Base-by-base conservation (phyloP, 2,329 filamentous ascomycete species). In the Neofusicoccum laricinum region DNA sequence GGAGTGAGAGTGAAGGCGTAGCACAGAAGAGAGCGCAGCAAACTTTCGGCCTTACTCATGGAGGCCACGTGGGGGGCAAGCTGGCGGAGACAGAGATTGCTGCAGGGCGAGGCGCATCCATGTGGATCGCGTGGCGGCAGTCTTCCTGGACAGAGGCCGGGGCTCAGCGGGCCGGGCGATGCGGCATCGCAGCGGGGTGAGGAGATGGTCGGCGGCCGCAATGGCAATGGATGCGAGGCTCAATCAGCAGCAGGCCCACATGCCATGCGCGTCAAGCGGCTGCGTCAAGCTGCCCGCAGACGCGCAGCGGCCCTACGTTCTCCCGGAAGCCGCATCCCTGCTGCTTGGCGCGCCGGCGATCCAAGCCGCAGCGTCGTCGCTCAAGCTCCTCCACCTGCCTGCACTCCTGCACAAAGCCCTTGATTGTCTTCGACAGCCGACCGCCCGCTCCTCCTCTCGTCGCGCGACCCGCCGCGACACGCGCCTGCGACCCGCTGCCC, bases 1-100 rank as follows among this genome's bases (percentile, higher is more conserved):
- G 8, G 40, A 43, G 40, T n/a, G 40, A 14, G n/a, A 36, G 55
- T n/a, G 19, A 17, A 25, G 30, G 25, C 5, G 21, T 36, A 14
- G 10, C 2, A 30, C 10, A 36, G 10, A 19, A 32, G 30, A 11
- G 21, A 59, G 30, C 15, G 55, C 30, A 45, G 55, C 55, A 36
- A 34, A 32, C 41, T 36, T 34, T 45, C 55, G 41, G 55, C 55
- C 41, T 59, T 46, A 36, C 41, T 59, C 55, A 59, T 45, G 55
- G 55, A 36, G 55, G 55, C 55, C 55, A 59, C 55, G 55, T 59
- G 55, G 41, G 55, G 30, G 34, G 30, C 41, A 46, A 46, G 40
- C n/a, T 36, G 21, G 40, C n/a, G 17, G 55, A 36, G 19, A 14
- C 15, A 11, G 14, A 17, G 12, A 46, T 14, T 17, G 25, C 11